A percentile compares a stretch with the other conserved stretches of the same genome.
These are phyloP conservation scores for Fragosphaeria purpurea DNA, from an alignment of 2,329 filamentous ascomycete species.

Conservation along the genomic window DNA sequence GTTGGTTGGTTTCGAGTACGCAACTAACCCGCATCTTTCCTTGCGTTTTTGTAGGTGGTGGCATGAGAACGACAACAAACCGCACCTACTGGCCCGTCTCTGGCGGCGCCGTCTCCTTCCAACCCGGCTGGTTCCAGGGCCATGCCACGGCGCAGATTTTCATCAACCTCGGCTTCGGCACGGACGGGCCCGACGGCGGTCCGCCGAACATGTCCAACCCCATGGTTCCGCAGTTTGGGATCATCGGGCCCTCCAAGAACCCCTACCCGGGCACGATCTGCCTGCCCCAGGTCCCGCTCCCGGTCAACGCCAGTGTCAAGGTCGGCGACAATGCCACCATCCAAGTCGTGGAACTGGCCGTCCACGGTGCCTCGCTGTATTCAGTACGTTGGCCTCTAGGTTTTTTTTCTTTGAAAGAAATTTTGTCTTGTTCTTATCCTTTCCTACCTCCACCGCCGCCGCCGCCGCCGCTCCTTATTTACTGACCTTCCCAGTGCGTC, in stretches of 20 bases:
- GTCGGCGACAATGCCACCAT: slow-evolving; percentile 86
- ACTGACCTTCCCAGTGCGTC: slow-evolving; percentile 55
- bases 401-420: neutral
- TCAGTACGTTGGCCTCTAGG: slow-evolving; percentile 41
- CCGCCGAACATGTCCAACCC: slow-evolving; percentile 80
- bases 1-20: too few relatives aligned
- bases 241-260: slow-evolving; percentile 69
- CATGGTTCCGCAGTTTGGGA: slow-evolving; percentile 72
- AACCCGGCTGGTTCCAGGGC: slow-evolving; percentile 93
- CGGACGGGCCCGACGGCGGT: slow-evolving; percentile 48
- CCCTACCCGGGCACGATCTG: slow-evolving; percentile 87
- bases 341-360: slow-evolving; percentile 72
- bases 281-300: slow-evolving; percentile 78
- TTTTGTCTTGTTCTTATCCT: neutral
- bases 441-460: too few relatives aligned
- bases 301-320: slow-evolving; percentile 58
- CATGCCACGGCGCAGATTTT: slow-evolving; percentile 76
- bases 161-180: slow-evolving; percentile 82
- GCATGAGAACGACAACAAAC: slow-evolving; percentile 66
- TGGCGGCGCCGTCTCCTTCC: slow-evolving; percentile 80
- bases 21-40: too few relatives aligned
- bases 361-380: slow-evolving; percentile 75
- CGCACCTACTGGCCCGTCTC: slow-evolving; percentile 83
- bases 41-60: slow-evolving; percentile 55
- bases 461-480: neutral